These are phyloP conservation scores for Naematelia encephala DNA, from an alignment of 768 basidiomycete species.

Conservation along the genomic window DNA sequence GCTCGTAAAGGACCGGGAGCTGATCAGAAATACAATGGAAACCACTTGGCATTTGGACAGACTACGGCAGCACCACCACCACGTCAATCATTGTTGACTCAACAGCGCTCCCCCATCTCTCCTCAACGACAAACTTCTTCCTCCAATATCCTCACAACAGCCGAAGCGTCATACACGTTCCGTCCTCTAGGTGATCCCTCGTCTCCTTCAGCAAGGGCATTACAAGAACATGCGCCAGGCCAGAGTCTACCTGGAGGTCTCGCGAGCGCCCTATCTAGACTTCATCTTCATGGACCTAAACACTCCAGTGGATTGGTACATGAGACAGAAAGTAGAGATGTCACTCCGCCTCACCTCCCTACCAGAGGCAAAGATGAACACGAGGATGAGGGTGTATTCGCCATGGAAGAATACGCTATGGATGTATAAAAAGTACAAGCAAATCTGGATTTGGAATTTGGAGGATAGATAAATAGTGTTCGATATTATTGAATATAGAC, in stretches of 20 bases:
- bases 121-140: constrained; percentile 5
- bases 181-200: constrained; percentile 26
- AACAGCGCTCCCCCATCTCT: constrained; percentile 27
- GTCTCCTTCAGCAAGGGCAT: constrained; percentile 66
- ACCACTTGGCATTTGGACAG: constrained; percentile 24
- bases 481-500: no score
- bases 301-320: constrained; percentile 10
- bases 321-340: no score
- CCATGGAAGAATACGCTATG: constrained; percentile 16
- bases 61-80: constrained; percentile 14
- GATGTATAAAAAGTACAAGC: not conserved
- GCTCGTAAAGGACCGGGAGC: constrained; percentile 14
- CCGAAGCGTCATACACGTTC: constrained; percentile 22
- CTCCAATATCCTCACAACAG: constrained; percentile 11
- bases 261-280: constrained; percentile 82
- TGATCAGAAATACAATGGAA: not conserved
- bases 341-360: not conserved
- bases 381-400: constrained; percentile 15
- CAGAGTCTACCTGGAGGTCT: constrained; percentile 88
- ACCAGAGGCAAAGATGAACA: constrained; percentile 12
- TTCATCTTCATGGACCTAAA: constrained; percentile 62
- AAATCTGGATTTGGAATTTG: not conserved
- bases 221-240: constrained; percentile 83
- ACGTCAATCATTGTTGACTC: constrained; percentile 31
- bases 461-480: not conserved